Base-by-base conservation (phyloP, 306 rosid genomes). In the Dalbergia oliveri region DNA sequence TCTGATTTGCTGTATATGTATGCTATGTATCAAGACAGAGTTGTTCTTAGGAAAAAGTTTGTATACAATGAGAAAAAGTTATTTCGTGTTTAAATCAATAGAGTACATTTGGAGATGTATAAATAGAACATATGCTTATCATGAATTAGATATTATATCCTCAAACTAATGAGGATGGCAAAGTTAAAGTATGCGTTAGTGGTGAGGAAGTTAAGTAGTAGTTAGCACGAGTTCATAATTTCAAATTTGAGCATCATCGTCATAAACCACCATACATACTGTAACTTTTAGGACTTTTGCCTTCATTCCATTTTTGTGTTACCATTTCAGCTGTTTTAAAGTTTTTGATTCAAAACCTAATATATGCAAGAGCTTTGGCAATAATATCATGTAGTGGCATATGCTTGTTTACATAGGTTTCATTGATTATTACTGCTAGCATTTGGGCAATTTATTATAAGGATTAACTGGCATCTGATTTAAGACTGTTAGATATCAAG, bases 391-490 rank as follows among this genome's bases (percentile, higher is more conserved):
- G 53, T 35, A 75, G 43, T 15, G 45, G 33, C 18, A 19, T 5
- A 56, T 73, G 44, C 50, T 72, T 66, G 54, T 73, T 57, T 31
- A 6, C 11, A 26, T 21, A 59, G 39, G 11, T 74, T 67, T 59
- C 26, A 59, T 69, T 60, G 50, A 73, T 45, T 41, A 11, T 44
- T 61, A 13, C 51, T 44, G 58, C 33, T 58, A 58, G 58, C 74
- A 74, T 53, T 83, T 61, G 64, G 81, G 62, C 50, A 60, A 76
- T 51, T 79, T 68, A 64, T 73, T 85, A 63, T 15, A 47, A 72
- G 19, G 66, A 56, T 15, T 13, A 51, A 44, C 39, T 85, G 70
- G 50, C 75, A 76, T 57, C 63, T 66, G 66, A 64, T 66, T 79
- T 33, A 33, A 63, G 66, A 54, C 45, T 57, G 69, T 75, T 70